These are phyloP conservation scores for Eucalyptus regnans DNA, from an alignment of 345 rosid species.

Conservation along the genomic window DNA sequence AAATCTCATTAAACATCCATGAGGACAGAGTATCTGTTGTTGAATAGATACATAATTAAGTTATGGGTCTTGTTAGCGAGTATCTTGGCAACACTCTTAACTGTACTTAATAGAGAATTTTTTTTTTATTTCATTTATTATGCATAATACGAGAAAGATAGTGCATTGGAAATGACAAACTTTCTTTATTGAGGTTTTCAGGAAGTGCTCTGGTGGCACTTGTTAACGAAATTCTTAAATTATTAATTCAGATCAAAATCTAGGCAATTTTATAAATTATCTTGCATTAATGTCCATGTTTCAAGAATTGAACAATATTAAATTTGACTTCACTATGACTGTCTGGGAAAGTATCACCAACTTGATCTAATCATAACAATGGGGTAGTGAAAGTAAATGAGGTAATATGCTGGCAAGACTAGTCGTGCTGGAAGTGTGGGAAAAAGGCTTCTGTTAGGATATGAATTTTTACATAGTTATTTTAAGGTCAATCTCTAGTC, in stretches of 20 bases:
- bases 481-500: not conserved
- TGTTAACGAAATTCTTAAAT: not conserved
- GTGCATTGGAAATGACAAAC: not conserved
- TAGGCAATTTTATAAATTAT: not conserved
- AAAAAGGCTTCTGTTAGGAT: not conserved
- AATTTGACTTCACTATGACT: not conserved
- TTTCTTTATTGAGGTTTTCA: not conserved
- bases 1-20: too few species aligned
- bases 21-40: too few species aligned
- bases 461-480: not conserved
- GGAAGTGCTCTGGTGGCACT: not conserved
- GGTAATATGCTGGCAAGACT: not conserved
- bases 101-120: not conserved
- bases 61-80: too few species aligned
- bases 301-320: not conserved
- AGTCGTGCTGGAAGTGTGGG: not conserved
- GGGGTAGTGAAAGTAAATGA: not conserved
- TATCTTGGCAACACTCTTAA: not conserved
- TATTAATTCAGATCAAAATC: not conserved
- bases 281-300: not conserved
- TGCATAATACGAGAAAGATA: not conserved
- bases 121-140: not conserved
- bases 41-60: too few species aligned
- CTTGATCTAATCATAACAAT: not conserved
- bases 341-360: not conserved